phyloP scores from a whole-genome alignment of 2,329 filamentous ascomycete species.

The Diaporthe sp. region DNA sequence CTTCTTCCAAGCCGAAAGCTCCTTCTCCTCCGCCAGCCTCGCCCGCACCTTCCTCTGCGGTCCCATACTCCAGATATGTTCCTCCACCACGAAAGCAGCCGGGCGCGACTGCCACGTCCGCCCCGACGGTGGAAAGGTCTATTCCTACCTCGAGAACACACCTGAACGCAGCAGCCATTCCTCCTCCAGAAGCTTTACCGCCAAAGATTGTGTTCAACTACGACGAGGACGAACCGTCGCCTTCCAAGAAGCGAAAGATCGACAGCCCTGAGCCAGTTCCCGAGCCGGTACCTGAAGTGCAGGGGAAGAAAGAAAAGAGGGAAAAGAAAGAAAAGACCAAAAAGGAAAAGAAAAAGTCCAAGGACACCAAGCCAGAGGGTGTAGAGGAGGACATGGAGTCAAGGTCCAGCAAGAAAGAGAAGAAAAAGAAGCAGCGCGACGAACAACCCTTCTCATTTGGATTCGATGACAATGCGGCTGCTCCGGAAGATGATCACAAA shows the following conservation, averaged over 20 bases:
- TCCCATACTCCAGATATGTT: slow-evolving; percentile 39
- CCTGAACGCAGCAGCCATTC: slow-evolving; percentile 37
- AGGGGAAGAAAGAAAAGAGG: slow-evolving; percentile 45
- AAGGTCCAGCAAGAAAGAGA: slow-evolving; percentile 65
- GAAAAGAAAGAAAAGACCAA: slow-evolving; percentile 44
- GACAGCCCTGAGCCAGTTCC: slow-evolving; percentile 22
- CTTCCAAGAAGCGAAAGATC: slow-evolving; percentile 39
- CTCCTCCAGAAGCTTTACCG: slow-evolving; percentile 22
- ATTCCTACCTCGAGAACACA: slow-evolving; percentile 32
- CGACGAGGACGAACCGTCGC: slow-evolving; percentile 38
- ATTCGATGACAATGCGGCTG: neutral
- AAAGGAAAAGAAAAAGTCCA: slow-evolving; percentile 51
- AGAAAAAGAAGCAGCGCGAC: slow-evolving; percentile 59
- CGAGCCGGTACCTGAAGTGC: slow-evolving; percentile 31
- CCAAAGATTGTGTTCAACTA: slow-evolving; percentile 45
- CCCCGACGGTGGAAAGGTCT: neutral
- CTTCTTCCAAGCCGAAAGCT: slow-evolving; percentile 37
- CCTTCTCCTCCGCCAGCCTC: slow-evolving; percentile 36
- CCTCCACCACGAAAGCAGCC: slow-evolving; percentile 31
- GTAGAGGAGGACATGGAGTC: slow-evolving; percentile 45
- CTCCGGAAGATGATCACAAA: too few relatives aligned
- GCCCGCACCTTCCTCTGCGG: slow-evolving; percentile 42
- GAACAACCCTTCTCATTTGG: slow-evolving; percentile 7
- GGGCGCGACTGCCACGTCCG: neutral
- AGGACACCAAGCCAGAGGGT: slow-evolving; percentile 42